phyloP scores from a whole-genome alignment of 2,329 filamentous ascomycete genomes.

The Trichoderma sp. region DNA sequence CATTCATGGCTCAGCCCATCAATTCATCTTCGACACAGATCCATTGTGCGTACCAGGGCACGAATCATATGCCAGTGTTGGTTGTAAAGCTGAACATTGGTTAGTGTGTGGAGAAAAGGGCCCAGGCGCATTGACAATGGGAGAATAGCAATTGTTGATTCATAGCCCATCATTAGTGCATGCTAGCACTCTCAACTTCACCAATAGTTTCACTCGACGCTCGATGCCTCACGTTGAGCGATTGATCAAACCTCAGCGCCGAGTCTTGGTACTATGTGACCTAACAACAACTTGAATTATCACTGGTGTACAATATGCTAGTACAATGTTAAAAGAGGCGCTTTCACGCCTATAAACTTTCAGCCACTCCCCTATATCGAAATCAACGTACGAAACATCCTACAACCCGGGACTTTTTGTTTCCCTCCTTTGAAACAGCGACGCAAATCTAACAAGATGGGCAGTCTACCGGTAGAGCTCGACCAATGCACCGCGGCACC shows the following conservation, averaged over 20 bases:
- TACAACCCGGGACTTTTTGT: not conserved
- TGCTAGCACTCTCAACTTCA: not conserved
- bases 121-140: not conserved
- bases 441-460: conserved; percentile 12
- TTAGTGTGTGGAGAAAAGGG: not conserved
- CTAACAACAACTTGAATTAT: not conserved
- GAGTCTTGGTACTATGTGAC: not conserved
- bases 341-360: not conserved
- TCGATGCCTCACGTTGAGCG: not conserved
- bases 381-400: not conserved
- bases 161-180: not conserved
- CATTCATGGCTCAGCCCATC: not conserved
- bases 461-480: not conserved
- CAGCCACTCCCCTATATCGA: not conserved
- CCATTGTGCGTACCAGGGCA: not conserved
- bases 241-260: not conserved
- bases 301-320: too few species aligned
- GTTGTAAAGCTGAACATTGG: not conserved
- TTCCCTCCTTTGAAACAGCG: not conserved
- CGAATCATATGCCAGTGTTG: not conserved
- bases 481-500: not conserved
- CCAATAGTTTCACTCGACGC: not conserved
- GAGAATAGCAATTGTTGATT: not conserved
- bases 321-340: not conserved
- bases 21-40: not conserved